phyloP scores from a whole-genome alignment of 1,284 basidiomycete genomes.

The Irpex sp. region DNA sequence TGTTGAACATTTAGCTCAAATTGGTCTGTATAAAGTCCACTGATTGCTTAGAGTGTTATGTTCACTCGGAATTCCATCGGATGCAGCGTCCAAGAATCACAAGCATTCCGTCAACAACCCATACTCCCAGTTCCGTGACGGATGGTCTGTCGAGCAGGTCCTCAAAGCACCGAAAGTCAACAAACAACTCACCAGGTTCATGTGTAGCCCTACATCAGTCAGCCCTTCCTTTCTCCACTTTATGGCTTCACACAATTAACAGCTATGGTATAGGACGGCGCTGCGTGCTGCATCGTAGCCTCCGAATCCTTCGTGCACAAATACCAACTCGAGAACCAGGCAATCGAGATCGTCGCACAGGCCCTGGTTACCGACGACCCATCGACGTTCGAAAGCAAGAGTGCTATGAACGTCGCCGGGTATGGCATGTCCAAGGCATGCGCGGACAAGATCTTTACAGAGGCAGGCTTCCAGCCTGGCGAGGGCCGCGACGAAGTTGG shows the following conservation, averaged over 20 bases:
- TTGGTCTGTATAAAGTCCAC: slow-evolving; percentile 40
- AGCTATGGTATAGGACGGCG: slow-evolving; percentile 51
- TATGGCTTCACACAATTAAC: neutral
- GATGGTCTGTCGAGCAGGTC: slow-evolving; percentile 72
- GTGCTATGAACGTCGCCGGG: slow-evolving; percentile 74
- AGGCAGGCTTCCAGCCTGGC: slow-evolving; percentile 65
- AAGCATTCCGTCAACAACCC: slow-evolving; percentile 81
- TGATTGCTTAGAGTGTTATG: neutral
- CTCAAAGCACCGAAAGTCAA: slow-evolving; percentile 64
- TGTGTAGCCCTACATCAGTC: slow-evolving; percentile 86
- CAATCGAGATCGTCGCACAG: slow-evolving; percentile 74
- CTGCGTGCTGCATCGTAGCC: slow-evolving; percentile 73
- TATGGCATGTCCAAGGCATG: slow-evolving; percentile 72
- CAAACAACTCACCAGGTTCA: slow-evolving; percentile 76
- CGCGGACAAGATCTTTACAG: slow-evolving; percentile 68
- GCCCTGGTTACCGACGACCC: slow-evolving; percentile 64
- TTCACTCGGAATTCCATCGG: neutral
- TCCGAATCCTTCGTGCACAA: slow-evolving; percentile 80
- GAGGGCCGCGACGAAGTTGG: slow-evolving; percentile 74
- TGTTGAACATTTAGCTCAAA: slow-evolving; percentile 70
- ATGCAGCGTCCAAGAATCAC: slow-evolving; percentile 78
- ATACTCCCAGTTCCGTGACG: slow-evolving; percentile 81
- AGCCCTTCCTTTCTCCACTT: slow-evolving; percentile 1
- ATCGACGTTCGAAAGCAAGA: slow-evolving; percentile 58
- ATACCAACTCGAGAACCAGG: slow-evolving; percentile 80